These are phyloP conservation scores for Chionographis japonica DNA, from an alignment of 106 monocot species.

Conservation along the genomic window DNA sequence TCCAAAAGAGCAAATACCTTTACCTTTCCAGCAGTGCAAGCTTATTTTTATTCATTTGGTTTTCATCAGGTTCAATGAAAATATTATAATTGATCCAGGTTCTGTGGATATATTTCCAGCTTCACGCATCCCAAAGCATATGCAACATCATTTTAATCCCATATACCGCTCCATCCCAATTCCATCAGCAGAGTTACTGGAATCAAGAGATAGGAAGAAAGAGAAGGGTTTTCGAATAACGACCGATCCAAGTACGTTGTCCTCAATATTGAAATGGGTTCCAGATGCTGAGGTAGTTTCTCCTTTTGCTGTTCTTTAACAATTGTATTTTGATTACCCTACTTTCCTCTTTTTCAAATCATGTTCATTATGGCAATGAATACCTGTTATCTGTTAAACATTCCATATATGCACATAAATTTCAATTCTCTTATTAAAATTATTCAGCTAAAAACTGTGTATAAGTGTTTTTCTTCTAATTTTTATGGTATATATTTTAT, in stretches of 20 bases:
- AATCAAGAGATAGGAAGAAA: slow-evolving; percentile 21
- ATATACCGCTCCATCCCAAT: slow-evolving; percentile 26
- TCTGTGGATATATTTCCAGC: slow-evolving; percentile 78
- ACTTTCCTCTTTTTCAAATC: not conserved
- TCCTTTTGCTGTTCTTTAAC: not conserved
- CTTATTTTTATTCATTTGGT: slow-evolving; percentile 21
- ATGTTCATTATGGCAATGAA: not conserved
- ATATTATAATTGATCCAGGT: slow-evolving; percentile 86
- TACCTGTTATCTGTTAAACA: too few species aligned
- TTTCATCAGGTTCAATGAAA: slow-evolving; percentile 92
- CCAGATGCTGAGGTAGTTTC: slow-evolving; percentile 68
- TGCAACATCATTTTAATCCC: slow-evolving; percentile 51
- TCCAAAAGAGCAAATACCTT: not conserved
- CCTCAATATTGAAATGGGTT: slow-evolving; percentile 64
- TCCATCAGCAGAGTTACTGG: not conserved
- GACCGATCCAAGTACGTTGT: slow-evolving; percentile 68
- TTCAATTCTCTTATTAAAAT: too few species aligned
- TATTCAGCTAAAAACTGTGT: too few species aligned
- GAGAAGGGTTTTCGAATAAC: slow-evolving; percentile 63
- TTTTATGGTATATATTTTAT: too few species aligned
- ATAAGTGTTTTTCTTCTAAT: too few species aligned
- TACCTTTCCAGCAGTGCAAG: not conserved
- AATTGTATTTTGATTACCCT: not conserved
- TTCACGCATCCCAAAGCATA: slow-evolving; percentile 64
- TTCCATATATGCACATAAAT: too few species aligned